These are phyloP conservation scores for Phytophthora fragariaefolia DNA, from an alignment of 352 stramenopile species.

Conservation along the genomic window DNA sequence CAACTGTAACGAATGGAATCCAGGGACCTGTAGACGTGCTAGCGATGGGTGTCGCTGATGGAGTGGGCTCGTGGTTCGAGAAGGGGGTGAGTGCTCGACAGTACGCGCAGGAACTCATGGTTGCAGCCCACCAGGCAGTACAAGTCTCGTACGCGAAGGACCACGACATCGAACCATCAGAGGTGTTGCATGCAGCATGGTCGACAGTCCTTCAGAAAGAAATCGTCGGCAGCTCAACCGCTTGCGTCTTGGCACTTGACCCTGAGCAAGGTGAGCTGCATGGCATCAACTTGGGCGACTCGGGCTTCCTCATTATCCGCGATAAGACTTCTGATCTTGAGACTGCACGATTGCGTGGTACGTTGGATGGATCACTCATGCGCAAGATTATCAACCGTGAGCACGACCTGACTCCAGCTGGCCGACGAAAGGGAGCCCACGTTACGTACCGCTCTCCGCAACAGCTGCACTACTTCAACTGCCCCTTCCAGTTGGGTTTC, in stretches of 20 bases:
- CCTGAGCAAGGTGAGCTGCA: slow-evolving; percentile 92
- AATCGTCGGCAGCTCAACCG: slow-evolving; percentile 93
- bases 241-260: slow-evolving; percentile 94
- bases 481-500: slow-evolving; percentile 93
- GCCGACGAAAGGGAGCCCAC: slow-evolving; percentile 77
- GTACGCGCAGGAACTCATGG: slow-evolving; percentile 84
- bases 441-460: slow-evolving; percentile 95
- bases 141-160: slow-evolving; percentile 68
- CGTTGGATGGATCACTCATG: slow-evolving; percentile 74
- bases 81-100: slow-evolving; percentile 87
- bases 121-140: slow-evolving; percentile 67
- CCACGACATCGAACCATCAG: slow-evolving; percentile 61
- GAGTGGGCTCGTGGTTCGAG: slow-evolving; percentile 96
- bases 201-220: slow-evolving; percentile 88
- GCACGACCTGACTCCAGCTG: slow-evolving; percentile 67
- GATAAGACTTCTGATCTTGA: slow-evolving; percentile 80
- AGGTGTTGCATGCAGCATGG: slow-evolving; percentile 79
- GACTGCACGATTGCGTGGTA: slow-evolving; percentile 66
- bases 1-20: slow-evolving; percentile 40
- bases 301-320: slow-evolving; percentile 84
- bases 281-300: slow-evolving; percentile 96
- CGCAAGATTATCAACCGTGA: slow-evolving; percentile 76
- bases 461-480: slow-evolving; percentile 98
- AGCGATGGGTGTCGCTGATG: slow-evolving; percentile 95
- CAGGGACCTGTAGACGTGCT: slow-evolving; percentile 80